Evolutionary conservation across 257 asterid genomes (phyloP).

Genomic region (Nicotiana knightiana): DNA sequence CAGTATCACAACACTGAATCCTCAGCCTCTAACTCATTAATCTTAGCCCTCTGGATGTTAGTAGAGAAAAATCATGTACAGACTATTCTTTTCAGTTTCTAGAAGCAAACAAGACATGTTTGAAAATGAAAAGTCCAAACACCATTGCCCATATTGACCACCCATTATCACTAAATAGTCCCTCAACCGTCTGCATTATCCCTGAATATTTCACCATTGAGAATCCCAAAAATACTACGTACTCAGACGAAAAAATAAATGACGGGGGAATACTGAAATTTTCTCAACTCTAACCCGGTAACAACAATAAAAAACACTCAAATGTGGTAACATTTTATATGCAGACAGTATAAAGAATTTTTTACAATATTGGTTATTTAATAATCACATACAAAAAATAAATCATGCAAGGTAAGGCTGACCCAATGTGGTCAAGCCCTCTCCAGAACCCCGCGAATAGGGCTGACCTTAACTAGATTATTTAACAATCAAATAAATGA

Average conservation of each 20-base stretch:
- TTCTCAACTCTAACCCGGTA: neutral
- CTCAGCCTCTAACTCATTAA: neutral
- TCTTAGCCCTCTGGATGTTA: neutral
- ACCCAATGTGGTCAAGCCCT: no score
- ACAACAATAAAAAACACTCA: neutral
- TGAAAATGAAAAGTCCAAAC: neutral
- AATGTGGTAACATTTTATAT: neutral
- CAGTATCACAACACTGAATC: neutral
- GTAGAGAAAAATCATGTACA: neutral
- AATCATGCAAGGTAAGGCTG: no score
- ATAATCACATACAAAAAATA: neutral
- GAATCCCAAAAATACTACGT: neutral
- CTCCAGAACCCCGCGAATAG: no score
- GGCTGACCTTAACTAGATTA: no score
- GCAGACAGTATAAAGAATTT: neutral
- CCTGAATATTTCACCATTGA: neutral
- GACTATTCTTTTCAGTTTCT: neutral
- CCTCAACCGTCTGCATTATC: neutral
- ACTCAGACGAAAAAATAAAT: neutral
- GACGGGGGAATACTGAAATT: neutral
- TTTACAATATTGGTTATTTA: neutral
- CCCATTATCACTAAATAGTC: neutral
- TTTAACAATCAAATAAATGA: neutral
- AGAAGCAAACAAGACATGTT: neutral
- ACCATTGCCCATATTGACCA: neutral